These are phyloP conservation scores for Cadophora malorum DNA, from an alignment of 2,329 filamentous ascomycete genomes.

Conservation along the genomic window DNA sequence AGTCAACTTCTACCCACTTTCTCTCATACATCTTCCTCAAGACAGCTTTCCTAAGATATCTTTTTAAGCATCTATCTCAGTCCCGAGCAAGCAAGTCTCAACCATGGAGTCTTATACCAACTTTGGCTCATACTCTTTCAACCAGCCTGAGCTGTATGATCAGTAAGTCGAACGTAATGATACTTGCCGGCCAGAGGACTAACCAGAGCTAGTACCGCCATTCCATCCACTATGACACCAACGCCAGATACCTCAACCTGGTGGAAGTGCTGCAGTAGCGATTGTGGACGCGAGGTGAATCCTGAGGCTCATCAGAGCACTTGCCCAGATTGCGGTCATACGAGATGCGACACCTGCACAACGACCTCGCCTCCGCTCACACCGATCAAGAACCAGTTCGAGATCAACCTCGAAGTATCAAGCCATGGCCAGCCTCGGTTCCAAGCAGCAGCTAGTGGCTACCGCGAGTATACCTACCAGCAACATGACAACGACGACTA, in stretches of 20 bases:
- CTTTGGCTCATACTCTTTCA: neutral
- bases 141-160: neutral
- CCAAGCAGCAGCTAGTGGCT: too few species aligned
- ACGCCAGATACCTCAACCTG: neutral
- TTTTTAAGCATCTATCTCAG: neutral
- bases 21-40: too few species aligned
- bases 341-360: conserved; percentile 16
- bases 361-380: neutral
- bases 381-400: neutral
- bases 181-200: too few species aligned
- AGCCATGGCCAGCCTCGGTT: too few species aligned
- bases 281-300: neutral
- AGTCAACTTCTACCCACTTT: neutral
- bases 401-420: neutral
- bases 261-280: conserved; percentile 25
- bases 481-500: too few species aligned
- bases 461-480: too few species aligned
- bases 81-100: neutral
- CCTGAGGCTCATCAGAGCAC: neutral
- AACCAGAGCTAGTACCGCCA: neutral
- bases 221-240: neutral
- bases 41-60: neutral
- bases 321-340: conserved; percentile 24
- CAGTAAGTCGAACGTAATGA: too few species aligned
- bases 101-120: neutral